These are phyloP conservation scores for Gossypium mustelinum DNA, from an alignment of 345 rosid genomes.

Conservation along the genomic window DNA sequence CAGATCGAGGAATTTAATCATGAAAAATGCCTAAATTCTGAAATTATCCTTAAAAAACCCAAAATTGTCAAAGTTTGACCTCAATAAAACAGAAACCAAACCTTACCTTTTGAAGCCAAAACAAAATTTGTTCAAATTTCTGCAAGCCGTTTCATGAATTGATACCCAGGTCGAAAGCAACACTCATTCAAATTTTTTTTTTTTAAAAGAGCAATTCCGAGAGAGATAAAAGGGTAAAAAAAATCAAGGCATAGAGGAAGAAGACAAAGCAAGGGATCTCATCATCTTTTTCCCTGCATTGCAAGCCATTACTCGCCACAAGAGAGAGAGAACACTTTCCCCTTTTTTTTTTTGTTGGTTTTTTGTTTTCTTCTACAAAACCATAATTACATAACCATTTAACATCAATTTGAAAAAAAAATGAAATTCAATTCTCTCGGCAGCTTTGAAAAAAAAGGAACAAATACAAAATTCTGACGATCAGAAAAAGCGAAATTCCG, in stretches of 20 bases:
- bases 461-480: background rate
- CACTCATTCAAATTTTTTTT: constrained; percentile 7
- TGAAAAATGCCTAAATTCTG: background rate
- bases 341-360: constrained; percentile 22
- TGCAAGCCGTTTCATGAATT: background rate
- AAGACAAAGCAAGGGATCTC: constrained; percentile 41
- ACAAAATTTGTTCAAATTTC: constrained; percentile 16
- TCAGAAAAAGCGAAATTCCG: constrained; percentile 23
- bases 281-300: constrained; percentile 39
- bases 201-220: background rate
- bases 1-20: constrained; percentile 20
- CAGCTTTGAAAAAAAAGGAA: background rate
- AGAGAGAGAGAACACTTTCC: constrained; percentile 31
- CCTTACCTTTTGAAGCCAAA: constrained; percentile 29
- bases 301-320: constrained; percentile 41
- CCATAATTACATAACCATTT: constrained; percentile 26
- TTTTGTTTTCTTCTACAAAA: constrained; percentile 26
- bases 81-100: constrained; percentile 23
- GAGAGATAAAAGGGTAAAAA: constrained; percentile 5
- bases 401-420: background rate
- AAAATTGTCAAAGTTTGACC: constrained; percentile 18
- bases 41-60: background rate
- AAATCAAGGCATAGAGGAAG: constrained; percentile 24
- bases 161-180: constrained; percentile 13
- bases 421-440: constrained; percentile 5